phyloP scores from a whole-genome alignment of 441 rosid genomes.

The Syzygium malaccense region DNA sequence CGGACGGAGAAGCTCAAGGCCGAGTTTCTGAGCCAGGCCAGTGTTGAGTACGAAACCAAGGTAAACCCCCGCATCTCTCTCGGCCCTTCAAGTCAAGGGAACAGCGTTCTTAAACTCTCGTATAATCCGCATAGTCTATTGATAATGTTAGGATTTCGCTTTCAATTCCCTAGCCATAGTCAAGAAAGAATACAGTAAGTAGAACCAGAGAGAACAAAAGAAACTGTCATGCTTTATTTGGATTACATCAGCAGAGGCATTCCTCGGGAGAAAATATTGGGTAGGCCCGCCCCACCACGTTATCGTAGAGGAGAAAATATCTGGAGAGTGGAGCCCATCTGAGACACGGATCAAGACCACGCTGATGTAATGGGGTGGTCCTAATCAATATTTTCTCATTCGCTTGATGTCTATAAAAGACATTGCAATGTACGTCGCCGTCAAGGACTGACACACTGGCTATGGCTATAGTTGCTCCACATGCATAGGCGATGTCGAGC shows the following conservation, averaged over 20 bases:
- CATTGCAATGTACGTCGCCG: not conserved
- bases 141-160: not conserved
- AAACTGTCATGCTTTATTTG: not conserved
- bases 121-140: not conserved
- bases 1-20: constrained; percentile 60
- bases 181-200: not conserved
- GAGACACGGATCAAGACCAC: too few relatives aligned
- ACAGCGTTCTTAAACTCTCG: not conserved
- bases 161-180: not conserved
- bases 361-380: too few relatives aligned
- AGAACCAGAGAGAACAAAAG: not conserved
- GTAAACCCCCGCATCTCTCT: constrained; percentile 3
- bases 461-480: not conserved
- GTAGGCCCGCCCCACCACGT: too few relatives aligned
- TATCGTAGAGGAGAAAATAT: too few relatives aligned
- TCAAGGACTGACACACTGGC: not conserved
- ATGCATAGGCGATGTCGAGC: not conserved
- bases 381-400: too few relatives aligned
- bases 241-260: not conserved
- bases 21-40: constrained; percentile 54
- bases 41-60: constrained; percentile 66
- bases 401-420: not conserved
- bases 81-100: not conserved
- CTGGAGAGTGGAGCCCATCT: too few relatives aligned
- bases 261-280: too few relatives aligned